Base-by-base conservation (phyloP, 306 rosid species). In the Dalbergia oliveri region DNA sequence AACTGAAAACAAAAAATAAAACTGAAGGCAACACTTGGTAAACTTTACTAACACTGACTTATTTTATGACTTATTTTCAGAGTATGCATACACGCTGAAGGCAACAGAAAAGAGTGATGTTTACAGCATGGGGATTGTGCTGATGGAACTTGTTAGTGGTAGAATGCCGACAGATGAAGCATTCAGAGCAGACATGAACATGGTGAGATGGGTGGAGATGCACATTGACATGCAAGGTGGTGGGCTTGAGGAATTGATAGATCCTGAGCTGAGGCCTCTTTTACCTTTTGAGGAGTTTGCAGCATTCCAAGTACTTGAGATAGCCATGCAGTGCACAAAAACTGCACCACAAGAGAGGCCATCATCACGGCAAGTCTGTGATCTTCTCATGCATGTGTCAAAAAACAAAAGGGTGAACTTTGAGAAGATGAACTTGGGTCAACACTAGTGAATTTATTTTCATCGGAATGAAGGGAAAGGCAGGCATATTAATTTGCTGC, bases 191-290 rank as follows among this genome's bases (percentile, higher is more conserved):
- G 93, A 84, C 5, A 83, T 95, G 87, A 92, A 91, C 89, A 91
- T 95, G 94, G 99, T 95, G 70, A 93, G 93, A 62, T 95, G 99
- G 99, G 91, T 93, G 39, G 94, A 91, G 85, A 86, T 78, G 31
- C 78, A 64, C 23, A 35, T 88, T 39, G 88, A 88, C 41, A 80
- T 62, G 90, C 83, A 85, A 41, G 90, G 75, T 35, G 50, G 44
- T 13, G 63, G 16, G 6, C 73, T 79, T 3, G 96, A 88, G 43
- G 93, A 82, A 80, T 14, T 95, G 79, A 83, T 95, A 14, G 97
- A 91, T 82, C 84, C 88, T 5, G 82, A 82, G 18, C 70, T 93
- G 79, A 88, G 72, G 43, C 93, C 97, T 6, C 79, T 93, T 8
- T 53, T 83, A 21, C 95, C 90, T 0, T 78, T 41, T 9, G 94